Conservation (phyloP, 23 red algal genomes). For the Gracilariopsis chorda region DNA sequence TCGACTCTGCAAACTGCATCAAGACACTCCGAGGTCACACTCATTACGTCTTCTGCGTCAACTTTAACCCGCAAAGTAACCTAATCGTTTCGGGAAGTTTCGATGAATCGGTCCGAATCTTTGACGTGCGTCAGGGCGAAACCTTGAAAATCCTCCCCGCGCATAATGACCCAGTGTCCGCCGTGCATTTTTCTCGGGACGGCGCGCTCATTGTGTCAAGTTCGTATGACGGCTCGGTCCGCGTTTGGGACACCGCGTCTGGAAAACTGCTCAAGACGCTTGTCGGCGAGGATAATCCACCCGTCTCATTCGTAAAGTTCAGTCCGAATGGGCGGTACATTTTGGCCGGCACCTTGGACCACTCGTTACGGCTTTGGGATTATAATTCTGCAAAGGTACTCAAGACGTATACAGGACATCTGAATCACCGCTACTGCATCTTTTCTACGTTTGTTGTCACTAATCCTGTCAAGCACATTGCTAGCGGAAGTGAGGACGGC, state of each 20-base stretch:
- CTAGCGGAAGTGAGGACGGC: slow-evolving; percentile 85
- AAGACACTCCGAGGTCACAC: slow-evolving; percentile 75
- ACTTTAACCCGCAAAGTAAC: slow-evolving; percentile 74
- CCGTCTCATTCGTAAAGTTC: slow-evolving; percentile 84
- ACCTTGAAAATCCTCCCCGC: slow-evolving; percentile 73
- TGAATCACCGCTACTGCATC: slow-evolving; percentile 83
- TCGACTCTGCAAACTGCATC: slow-evolving; percentile 46
- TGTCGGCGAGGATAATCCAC: slow-evolving; percentile 77
- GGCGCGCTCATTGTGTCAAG: slow-evolving; percentile 92
- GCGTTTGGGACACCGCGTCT: slow-evolving; percentile 84
- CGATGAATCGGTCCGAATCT: slow-evolving; percentile 90
- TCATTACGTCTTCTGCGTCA: slow-evolving; percentile 90
- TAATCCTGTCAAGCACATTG: slow-evolving; percentile 50
- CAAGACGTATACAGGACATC: slow-evolving; percentile 89
- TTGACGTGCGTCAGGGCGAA: slow-evolving; percentile 74
- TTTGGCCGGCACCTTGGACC: slow-evolving; percentile 79
- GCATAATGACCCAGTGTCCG: slow-evolving; percentile 84
- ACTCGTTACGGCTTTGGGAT: slow-evolving; percentile 89
- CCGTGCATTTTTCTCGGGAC: slow-evolving; percentile 90
- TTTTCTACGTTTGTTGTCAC: slow-evolving; percentile 91
- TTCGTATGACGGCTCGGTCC: slow-evolving; percentile 88
- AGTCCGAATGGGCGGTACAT: slow-evolving; percentile 93
- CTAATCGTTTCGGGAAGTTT: slow-evolving; percentile 87
- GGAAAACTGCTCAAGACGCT: slow-evolving; percentile 86
- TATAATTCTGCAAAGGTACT: slow-evolving; percentile 76